Conservation (phyloP, 805 yeast genomes). For the Barnettozyma sp. region DNA sequence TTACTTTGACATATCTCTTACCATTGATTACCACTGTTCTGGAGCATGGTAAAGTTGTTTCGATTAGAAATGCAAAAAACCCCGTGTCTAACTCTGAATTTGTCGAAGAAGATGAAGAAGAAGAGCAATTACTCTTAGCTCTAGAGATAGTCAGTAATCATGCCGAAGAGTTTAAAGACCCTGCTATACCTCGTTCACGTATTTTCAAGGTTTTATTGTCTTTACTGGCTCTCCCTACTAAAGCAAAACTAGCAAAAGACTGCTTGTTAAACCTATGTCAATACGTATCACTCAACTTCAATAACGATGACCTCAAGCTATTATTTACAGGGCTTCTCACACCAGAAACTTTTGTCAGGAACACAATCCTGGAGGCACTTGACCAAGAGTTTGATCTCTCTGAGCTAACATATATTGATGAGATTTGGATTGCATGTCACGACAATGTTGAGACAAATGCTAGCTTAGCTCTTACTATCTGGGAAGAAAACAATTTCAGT, state of each 20-base stretch:
- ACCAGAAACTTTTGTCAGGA: constrained; percentile 65
- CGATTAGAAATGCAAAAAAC: constrained; percentile 47
- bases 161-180: constrained; percentile 60
- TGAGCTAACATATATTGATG: constrained; percentile 45
- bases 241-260: constrained; percentile 77
- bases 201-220: constrained; percentile 57
- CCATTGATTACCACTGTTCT: constrained; percentile 70
- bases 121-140: constrained; percentile 74
- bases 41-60: constrained; percentile 53
- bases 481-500: constrained; percentile 70
- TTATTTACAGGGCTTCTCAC: constrained; percentile 51
- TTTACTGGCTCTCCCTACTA: constrained; percentile 65
- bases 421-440: constrained; percentile 71
- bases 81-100: constrained; percentile 55
- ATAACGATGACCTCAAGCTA: constrained; percentile 48
- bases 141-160: constrained; percentile 68
- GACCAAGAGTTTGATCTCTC: constrained; percentile 69
- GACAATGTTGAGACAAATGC: constrained; percentile 61
- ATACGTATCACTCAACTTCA: constrained; percentile 58
- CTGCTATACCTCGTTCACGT: constrained; percentile 59
- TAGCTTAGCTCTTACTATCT: constrained; percentile 68
- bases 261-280: constrained; percentile 74
- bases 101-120: constrained; percentile 79
- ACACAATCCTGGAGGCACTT: constrained; percentile 71
- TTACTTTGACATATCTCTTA: constrained; percentile 63